phyloP scores from a whole-genome alignment of 2,329 filamentous ascomycete species.

The Penicillium thymicola region DNA sequence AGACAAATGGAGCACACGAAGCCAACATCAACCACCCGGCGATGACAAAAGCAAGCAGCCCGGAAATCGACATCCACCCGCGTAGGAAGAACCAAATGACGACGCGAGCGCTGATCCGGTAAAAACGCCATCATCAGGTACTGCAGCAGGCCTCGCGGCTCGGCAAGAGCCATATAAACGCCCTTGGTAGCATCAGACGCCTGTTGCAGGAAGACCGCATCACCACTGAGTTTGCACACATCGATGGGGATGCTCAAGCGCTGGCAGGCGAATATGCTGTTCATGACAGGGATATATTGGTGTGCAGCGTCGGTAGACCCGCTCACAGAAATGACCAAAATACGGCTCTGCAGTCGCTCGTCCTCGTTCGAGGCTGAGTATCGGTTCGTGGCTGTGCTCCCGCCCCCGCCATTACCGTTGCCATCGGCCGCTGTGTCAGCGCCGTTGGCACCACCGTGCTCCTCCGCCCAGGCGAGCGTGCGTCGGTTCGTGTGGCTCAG shows the following conservation, averaged over 20 bases:
- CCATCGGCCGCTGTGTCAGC: constrained; percentile 37
- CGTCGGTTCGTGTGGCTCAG: constrained; percentile 88
- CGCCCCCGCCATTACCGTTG: constrained; percentile 33
- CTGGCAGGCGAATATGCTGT: constrained; percentile 92
- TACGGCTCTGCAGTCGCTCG: constrained; percentile 66
- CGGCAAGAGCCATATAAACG: constrained; percentile 62
- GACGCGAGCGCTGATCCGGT: constrained; percentile 64
- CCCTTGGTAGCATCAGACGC: constrained; percentile 72
- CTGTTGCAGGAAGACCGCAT: constrained; percentile 91
- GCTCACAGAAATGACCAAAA: constrained; percentile 85
- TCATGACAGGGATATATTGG: constrained; percentile 98
- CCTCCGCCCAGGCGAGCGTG: constrained; percentile 60
- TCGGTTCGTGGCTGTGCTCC: constrained; percentile 26
- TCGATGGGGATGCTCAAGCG: constrained; percentile 86
- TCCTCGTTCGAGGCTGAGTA: constrained; percentile 27
- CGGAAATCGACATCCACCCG: constrained; percentile 90
- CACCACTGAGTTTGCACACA: constrained; percentile 78
- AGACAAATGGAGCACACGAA: constrained; percentile 96
- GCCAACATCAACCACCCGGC: constrained; percentile 82
- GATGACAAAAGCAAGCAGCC: constrained; percentile 97
- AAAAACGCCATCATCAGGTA: constrained; percentile 93
- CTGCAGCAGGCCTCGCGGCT: constrained; percentile 72
- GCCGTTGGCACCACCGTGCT: constrained; percentile 47
- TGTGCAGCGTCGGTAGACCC: constrained; percentile 81
- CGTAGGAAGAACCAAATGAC: constrained; percentile 71